Evolutionary conservation across 2,329 filamentous ascomycete genomes (phyloP).

Genomic region (Aspergillus sergii): DNA sequence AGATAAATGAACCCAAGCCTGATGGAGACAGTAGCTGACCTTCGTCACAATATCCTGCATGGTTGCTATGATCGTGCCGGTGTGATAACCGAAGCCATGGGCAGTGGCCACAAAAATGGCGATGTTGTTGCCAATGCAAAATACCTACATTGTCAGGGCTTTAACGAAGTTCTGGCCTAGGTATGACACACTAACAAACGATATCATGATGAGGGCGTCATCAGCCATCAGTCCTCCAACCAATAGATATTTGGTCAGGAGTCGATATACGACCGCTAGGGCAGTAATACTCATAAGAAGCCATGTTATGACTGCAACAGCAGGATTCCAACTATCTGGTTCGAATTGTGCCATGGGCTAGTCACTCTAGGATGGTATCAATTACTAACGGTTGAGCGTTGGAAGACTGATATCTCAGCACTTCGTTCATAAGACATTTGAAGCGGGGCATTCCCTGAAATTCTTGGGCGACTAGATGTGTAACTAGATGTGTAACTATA

Average conservation of each 20-base stretch:
- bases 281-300: conserved; percentile 21
- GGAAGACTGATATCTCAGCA: background rate
- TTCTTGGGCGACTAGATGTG: background rate
- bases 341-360: conserved; percentile 19
- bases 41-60: conserved; percentile 25
- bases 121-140: conserved; percentile 21
- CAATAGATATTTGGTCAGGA: conserved; percentile 24
- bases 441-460: background rate
- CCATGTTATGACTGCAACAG: conserved; percentile 25
- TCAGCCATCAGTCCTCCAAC: conserved; percentile 23
- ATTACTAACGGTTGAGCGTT: background rate
- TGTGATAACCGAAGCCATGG: conserved; percentile 27
- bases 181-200: conserved; percentile 13
- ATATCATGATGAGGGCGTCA: conserved; percentile 23
- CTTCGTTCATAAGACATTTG: background rate
- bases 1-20: background rate
- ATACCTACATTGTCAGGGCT: conserved; percentile 1
- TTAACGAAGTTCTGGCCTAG: background rate
- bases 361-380: background rate
- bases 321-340: conserved; percentile 22
- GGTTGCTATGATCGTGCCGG: conserved; percentile 8
- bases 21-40: conserved; percentile 4
- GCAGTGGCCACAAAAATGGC: conserved; percentile 21
- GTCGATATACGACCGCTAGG: conserved; percentile 21
- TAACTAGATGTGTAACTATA: background rate